Conservation (phyloP, 768 basidiomycete species). For the Mycena sanguinolenta region DNA sequence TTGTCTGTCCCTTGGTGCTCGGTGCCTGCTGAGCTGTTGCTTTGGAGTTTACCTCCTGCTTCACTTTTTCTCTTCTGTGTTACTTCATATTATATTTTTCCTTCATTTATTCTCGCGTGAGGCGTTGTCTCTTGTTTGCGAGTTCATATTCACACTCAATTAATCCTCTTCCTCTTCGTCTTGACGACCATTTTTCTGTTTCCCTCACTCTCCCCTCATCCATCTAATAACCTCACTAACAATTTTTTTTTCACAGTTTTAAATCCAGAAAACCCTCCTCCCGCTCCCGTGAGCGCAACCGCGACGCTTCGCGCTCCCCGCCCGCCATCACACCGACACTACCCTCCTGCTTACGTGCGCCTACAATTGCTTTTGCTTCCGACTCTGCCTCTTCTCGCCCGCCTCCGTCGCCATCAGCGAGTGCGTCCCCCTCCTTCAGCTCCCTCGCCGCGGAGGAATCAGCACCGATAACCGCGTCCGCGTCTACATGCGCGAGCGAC, state of each 20-base stretch:
- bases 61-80: too few species aligned
- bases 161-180: too few species aligned
- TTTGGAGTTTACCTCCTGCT: too few species aligned
- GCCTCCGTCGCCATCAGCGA: neutral
- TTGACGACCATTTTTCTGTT: neutral
- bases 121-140: too few species aligned
- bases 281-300: constrained; percentile 27
- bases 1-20: too few species aligned
- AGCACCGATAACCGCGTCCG: too few species aligned
- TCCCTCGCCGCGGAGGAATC: neutral
- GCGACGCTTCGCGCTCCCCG: constrained; percentile 34
- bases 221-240: neutral
- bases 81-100: too few species aligned
- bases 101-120: too few species aligned
- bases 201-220: too few species aligned
- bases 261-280: constrained; percentile 31
- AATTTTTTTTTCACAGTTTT: constrained; percentile 14
- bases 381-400: neutral
- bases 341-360: constrained; percentile 42
- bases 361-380: constrained; percentile 42
- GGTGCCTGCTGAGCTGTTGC: too few species aligned
- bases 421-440: neutral
- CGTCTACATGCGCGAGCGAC: constrained; percentile 10
- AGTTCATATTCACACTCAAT: too few species aligned
- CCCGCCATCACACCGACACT: constrained; percentile 6